Conservation (phyloP, 2,329 filamentous ascomycete genomes). For the Neonectria coccinea region DNA sequence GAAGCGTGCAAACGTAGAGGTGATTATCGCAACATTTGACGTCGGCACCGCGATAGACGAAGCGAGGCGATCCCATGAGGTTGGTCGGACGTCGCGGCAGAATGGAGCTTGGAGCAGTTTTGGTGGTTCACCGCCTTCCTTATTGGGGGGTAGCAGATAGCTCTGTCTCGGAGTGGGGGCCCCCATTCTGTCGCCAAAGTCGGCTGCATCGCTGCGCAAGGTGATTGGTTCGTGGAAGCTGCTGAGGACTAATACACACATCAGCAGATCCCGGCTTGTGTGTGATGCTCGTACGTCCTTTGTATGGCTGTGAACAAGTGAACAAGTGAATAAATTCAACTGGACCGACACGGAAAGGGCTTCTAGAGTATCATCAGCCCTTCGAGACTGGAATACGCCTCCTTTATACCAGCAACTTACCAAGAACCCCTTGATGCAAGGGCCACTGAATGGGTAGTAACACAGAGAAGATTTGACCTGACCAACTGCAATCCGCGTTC, state of each 20-base stretch:
- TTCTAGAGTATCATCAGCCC: not conserved
- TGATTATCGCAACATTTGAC: constrained; percentile 14
- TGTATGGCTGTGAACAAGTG: not conserved
- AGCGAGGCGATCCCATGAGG: constrained; percentile 33
- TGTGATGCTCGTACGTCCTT: not conserved
- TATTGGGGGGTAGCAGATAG: constrained; percentile 17
- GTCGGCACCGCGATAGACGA: constrained; percentile 27
- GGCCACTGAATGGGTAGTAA: not conserved
- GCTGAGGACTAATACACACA: not conserved
- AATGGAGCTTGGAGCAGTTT: constrained; percentile 35
- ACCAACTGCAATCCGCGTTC: not conserved
- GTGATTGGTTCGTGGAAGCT: constrained; percentile 31
- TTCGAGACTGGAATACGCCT: not conserved
- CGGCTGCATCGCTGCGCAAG: constrained; percentile 22
- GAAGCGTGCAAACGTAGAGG: constrained; percentile 26
- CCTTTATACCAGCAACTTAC: not conserved
- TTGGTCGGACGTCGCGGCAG: constrained; percentile 41
- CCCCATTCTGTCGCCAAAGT: constrained; percentile 16
- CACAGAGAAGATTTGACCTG: not conserved
- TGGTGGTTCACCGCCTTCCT: constrained; percentile 43
- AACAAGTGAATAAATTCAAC: not conserved
- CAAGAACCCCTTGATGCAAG: not conserved
- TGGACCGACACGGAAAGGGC: too few species aligned
- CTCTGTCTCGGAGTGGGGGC: not conserved
- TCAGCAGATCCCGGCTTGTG: not conserved